Evolutionary conservation across 2,329 filamentous ascomycete genomes (phyloP), one percentile per base, ranked within the genome.

Genomic region (Pyrenochaeta sp.): DNA sequence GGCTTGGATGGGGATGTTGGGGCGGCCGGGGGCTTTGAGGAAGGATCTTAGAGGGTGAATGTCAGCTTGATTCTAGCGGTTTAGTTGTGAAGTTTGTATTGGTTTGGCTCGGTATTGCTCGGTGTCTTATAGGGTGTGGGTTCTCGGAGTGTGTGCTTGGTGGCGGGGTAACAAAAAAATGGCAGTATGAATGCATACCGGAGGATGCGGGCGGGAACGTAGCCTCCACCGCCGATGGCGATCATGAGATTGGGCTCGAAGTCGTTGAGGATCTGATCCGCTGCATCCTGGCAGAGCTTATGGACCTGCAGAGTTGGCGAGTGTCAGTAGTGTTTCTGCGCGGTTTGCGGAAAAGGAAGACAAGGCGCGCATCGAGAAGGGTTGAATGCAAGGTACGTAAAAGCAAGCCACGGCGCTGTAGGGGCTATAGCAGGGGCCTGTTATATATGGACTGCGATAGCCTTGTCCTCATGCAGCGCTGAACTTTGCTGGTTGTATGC

Each of bases 1-100:
- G 55, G 94, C 94, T 81, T 99, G 94, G 75, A 99, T 99, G 59
- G 94, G 93, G 67, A 99, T 99, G 79, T 99, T 99, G 74, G 91
- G 86, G 51, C 80, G 83, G 61, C 88, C 90, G 48, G 89, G 81
- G 70, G 85, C 84, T 81, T 96, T 96, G 73, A 99, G 88, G 81
- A 99, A 99, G 14, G 94, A 97, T 77, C 60, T 65, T 41, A 3
- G 18, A 21, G 8, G 3, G 14, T 35, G 35, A 14, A 36, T 45
- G 27, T 55, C 30, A 55, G 56, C 29, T 22, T 20, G n/a, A n/a
- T 30, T 18, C 27, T 18, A 14, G 7, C 14, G 15, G 7, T 17
- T 17, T 29, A 7, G 7, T 32, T 24, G 24, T 26, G 14, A 9
- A 3, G 8, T 28, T 21, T 22, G 14, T 24, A n/a, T 49, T 36